These are phyloP conservation scores for Ehretia macrophylla DNA, from an alignment of 257 asterid species.

Conservation along the genomic window DNA sequence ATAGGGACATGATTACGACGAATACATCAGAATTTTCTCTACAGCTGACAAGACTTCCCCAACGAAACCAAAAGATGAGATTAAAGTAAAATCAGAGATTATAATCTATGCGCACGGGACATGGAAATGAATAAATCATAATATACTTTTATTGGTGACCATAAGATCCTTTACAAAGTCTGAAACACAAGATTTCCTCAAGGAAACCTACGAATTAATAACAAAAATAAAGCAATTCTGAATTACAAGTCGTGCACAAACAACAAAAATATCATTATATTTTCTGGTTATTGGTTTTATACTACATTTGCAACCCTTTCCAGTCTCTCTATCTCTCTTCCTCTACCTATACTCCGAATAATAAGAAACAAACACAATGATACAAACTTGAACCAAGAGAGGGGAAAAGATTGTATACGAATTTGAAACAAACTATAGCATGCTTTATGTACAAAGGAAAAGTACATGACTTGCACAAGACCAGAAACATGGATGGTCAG, in stretches of 20 bases:
- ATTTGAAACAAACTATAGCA: not conserved
- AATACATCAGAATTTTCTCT: no score
- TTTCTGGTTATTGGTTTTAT: not conserved
- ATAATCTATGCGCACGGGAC: not conserved
- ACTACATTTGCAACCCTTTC: not conserved
- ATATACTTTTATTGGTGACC: not conserved
- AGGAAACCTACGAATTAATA: no score
- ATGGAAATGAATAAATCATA: not conserved
- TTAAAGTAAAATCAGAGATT: no score
- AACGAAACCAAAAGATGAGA: no score
- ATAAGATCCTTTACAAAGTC: not conserved
- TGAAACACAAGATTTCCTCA: not conserved
- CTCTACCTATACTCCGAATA: conserved; percentile 1
- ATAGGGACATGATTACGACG: no score
- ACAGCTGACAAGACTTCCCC: not conserved
- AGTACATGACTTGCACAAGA: not conserved
- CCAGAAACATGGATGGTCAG: not conserved
- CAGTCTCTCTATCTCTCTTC: conserved; percentile 1
- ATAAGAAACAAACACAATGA: not conserved
- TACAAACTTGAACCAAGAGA: not conserved
- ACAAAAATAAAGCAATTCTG: no score
- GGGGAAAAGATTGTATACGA: not conserved
- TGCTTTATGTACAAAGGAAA: conserved; percentile 1
- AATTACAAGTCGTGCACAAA: not conserved
- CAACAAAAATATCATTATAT: no score